Base-by-base conservation (phyloP, 2,329 filamentous ascomycete species). In the Pseudogymnoascus sp. region DNA sequence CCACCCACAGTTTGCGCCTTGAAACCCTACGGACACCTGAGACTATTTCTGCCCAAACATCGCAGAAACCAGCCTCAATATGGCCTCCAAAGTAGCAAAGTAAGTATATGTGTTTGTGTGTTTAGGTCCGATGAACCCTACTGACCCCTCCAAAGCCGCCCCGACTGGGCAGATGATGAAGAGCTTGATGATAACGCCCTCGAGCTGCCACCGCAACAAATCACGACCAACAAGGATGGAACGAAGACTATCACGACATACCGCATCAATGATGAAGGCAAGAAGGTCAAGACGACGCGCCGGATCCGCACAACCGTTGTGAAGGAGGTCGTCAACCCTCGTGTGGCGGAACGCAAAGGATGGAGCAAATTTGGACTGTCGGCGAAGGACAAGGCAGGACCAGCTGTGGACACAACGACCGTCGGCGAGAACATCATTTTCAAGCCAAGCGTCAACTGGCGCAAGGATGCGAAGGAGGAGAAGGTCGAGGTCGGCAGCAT, bases 341-440 rank as follows among this genome's bases (percentile, higher is more conserved):
- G 91, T 71, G 93, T 99, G 63, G 94, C 94, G 66, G 92, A 96
- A 80, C 90, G 94, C 73, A 91, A 94, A 78, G 82, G 83, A 71
- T 97, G 93, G 93, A 68, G 82, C 70, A 99, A 99, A 80, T 97
- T 99, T 74, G 94, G 94, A 41, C 79, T 86, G 62, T 92, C 93
- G 72, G 90, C 89, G 74, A 93, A 91, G 76, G 91, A 97, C 76
- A 77, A 85, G 64, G 74, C 83, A 2, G 94, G 94, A 35, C 94
- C 94, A 53, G 89, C 90, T 66, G 80, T 85, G 68, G 91, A 96
- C 75, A 97, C 93, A 62, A 97, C 93, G 61, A 91, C 87, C 39
- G 88, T 97, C 41, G 94, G 90, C 71, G 94, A 99, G 80, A 99
- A 99, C 81, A 97, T 99, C 76, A 86, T 95, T 74, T 97, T 99